phyloP scores from a whole-genome alignment of 352 stramenopile species.

The Thalassiosira hispida region DNA sequence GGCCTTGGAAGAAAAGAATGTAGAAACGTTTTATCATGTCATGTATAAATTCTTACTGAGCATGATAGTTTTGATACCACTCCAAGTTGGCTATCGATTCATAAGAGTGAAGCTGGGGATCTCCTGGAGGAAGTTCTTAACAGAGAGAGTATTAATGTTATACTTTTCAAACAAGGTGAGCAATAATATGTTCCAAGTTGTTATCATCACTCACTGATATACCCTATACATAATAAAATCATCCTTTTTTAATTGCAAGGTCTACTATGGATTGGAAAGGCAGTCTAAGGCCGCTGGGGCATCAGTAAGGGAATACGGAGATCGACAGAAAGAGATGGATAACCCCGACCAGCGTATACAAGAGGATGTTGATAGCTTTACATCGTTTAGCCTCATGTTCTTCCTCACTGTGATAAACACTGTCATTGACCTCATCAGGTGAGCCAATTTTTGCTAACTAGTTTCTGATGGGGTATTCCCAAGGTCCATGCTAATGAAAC shows the following conservation, averaged over 20 bases:
- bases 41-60: conserved; percentile 77
- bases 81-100: conserved; percentile 78
- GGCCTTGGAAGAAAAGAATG: conserved; percentile 82
- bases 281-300: not conserved
- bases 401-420: conserved; percentile 86
- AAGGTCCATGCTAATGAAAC: no score
- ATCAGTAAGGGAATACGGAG: not conserved
- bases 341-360: conserved; percentile 90
- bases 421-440: conserved; percentile 87
- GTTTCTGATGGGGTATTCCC: no score
- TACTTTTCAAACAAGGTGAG: conserved; percentile 79
- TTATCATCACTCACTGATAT: no score
- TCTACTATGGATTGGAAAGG: conserved; percentile 85
- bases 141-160: conserved; percentile 76
- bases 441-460: no score
- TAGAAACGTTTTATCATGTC: conserved; percentile 83
- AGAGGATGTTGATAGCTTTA: conserved; percentile 87
- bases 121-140: conserved; percentile 88
- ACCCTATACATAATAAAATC: no score
- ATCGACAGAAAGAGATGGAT: conserved; percentile 75
- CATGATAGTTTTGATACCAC: conserved; percentile 74
- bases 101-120: conserved; percentile 75
- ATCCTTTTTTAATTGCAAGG: no score
- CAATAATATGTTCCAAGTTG: no score
- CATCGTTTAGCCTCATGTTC: conserved; percentile 82